phyloP scores from a whole-genome alignment of 1,284 basidiomycete species.

The Microbotryum lychnidis-dioicae region DNA sequence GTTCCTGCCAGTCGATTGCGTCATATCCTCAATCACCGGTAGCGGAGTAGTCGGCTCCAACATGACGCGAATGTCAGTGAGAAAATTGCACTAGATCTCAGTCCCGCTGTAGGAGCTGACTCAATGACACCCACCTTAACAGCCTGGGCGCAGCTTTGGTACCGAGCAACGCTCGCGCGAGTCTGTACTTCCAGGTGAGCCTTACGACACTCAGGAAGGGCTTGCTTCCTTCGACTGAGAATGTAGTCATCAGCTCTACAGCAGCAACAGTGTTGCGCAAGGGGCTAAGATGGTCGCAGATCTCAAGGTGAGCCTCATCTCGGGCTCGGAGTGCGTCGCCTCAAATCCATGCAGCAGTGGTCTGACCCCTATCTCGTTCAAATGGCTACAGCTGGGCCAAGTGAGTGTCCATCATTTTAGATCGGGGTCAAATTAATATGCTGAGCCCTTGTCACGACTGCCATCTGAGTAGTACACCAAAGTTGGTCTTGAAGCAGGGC shows the following conservation, averaged over 20 bases:
- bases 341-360: no score
- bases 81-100: no score
- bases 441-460: no score
- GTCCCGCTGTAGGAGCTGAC: no score
- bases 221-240: no score
- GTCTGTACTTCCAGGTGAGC: conserved; percentile 48
- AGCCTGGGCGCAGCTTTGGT: conserved; percentile 56
- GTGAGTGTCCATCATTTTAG: no score
- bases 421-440: no score
- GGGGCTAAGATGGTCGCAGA: conserved; percentile 53
- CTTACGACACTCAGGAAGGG: no score
- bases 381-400: no score
- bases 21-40: conserved; percentile 54
- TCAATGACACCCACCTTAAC: conserved; percentile 35
- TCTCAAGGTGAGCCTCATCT: conserved; percentile 24
- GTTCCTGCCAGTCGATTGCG: conserved; percentile 32
- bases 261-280: conserved; percentile 54
- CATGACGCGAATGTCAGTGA: conserved; percentile 48
- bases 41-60: conserved; percentile 48
- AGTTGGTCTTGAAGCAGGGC: no score
- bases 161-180: conserved; percentile 50
- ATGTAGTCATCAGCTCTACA: conserved; percentile 44
- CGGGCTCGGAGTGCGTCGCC: conserved; percentile 20
- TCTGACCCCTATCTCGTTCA: no score
- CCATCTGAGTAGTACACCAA: no score